phyloP scores from a whole-genome alignment of 1,284 basidiomycete species.

The Athelia psychrophila region DNA sequence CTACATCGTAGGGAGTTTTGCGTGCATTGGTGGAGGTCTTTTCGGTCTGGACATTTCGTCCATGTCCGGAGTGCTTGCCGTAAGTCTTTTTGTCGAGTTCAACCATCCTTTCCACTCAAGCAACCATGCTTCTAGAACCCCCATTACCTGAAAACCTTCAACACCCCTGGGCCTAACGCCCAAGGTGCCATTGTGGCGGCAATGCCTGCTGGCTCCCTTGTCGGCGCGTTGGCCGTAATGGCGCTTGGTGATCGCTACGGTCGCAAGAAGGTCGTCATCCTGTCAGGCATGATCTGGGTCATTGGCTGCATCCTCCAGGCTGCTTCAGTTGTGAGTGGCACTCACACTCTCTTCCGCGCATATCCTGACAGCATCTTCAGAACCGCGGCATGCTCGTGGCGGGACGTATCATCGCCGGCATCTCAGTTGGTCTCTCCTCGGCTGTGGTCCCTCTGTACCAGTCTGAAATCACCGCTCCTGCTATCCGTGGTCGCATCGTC shows the following conservation, averaged over 20 bases:
- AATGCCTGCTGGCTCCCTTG: conserved; percentile 71
- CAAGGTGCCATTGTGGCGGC: conserved; percentile 78
- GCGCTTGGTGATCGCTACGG: conserved; percentile 64
- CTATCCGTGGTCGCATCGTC: conserved; percentile 73
- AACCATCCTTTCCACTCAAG: neutral
- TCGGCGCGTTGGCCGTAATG: conserved; percentile 60
- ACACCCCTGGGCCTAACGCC: conserved; percentile 44
- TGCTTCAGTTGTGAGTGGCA: conserved; percentile 47
- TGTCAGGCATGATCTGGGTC: conserved; percentile 68
- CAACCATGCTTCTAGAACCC: conserved; percentile 41
- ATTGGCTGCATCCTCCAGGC: conserved; percentile 69
- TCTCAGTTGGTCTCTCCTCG: conserved; percentile 58
- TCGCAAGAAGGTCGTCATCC: conserved; percentile 61
- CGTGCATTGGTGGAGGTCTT: conserved; percentile 76
- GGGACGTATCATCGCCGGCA: conserved; percentile 62
- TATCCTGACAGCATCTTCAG: conserved; percentile 22
- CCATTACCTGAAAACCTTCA: conserved; percentile 50
- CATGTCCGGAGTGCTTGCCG: conserved; percentile 76
- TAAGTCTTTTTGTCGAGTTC: conserved; percentile 26
- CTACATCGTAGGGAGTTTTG: conserved; percentile 73
- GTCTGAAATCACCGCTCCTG: conserved; percentile 66
- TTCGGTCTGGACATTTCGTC: conserved; percentile 80
- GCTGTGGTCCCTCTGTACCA: conserved; percentile 70
- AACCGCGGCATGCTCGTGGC: conserved; percentile 67
- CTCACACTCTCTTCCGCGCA: conserved; percentile 3